A percentile compares a stretch with the other conserved stretches of the same genome.
Evolutionary conservation across 2,329 filamentous ascomycete species (phyloP).

Genomic region (Sordariomycetes sp.): DNA sequence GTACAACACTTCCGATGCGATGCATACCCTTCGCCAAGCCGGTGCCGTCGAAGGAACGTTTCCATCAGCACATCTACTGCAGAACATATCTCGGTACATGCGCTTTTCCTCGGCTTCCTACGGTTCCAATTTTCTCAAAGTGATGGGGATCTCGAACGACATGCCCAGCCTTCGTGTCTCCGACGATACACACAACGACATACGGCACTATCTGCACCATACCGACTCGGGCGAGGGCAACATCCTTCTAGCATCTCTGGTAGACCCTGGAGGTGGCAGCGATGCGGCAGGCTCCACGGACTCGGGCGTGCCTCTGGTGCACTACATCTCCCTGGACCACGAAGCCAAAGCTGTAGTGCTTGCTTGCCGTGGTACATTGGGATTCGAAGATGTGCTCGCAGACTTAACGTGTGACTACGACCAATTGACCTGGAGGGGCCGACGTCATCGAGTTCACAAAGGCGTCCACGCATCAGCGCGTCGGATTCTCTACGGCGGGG

Average conservation of each 20-base stretch:
- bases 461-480: constrained; percentile 64
- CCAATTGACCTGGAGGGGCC: constrained; percentile 53
- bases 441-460: constrained; percentile 62
- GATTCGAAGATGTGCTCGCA: constrained; percentile 64
- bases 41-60: constrained; percentile 51
- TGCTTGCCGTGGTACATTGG: constrained; percentile 63
- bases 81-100: constrained; percentile 57
- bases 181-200: constrained; percentile 47
- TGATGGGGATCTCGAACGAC: constrained; percentile 51
- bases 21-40: constrained; percentile 38
- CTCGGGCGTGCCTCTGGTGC: constrained; percentile 60
- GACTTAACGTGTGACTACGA: constrained; percentile 71
- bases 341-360: constrained; percentile 63
- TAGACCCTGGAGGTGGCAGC: constrained; percentile 58
- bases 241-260: constrained; percentile 60
- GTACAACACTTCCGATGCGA: constrained; percentile 36
- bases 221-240: constrained; percentile 48
- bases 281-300: constrained; percentile 56
- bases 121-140: constrained; percentile 52
- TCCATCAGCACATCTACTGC: constrained; percentile 47
- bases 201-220: constrained; percentile 55
- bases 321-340: constrained; percentile 65
- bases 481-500: constrained; percentile 57
- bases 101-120: constrained; percentile 59
- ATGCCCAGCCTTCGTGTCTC: constrained; percentile 30